A percentile compares a stretch with the other conserved stretches of the same genome.
phyloP scores from a whole-genome alignment of 768 basidiomycete genomes.

The Boletus pseudo-olivaceus region DNA sequence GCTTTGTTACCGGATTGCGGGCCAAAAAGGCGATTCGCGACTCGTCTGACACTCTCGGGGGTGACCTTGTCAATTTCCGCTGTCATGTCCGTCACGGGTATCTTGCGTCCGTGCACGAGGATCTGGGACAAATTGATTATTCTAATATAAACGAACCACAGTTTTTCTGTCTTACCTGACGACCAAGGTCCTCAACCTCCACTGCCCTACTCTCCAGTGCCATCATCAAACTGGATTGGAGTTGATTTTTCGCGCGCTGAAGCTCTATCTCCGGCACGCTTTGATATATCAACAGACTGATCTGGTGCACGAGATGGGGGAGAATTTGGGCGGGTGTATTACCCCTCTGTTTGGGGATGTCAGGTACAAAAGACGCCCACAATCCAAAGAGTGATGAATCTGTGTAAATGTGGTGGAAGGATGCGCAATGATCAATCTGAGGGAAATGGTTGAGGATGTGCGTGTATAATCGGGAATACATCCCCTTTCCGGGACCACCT shows the following conservation, averaged over 20 bases:
- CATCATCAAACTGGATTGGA: slow-evolving; percentile 92
- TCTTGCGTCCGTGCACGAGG: slow-evolving; percentile 81
- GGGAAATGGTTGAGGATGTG: slow-evolving; percentile 94
- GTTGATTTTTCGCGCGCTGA: slow-evolving; percentile 88
- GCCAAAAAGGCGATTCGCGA: slow-evolving; percentile 74
- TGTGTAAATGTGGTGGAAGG: slow-evolving; percentile 96
- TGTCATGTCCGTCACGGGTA: slow-evolving; percentile 89
- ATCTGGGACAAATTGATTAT: slow-evolving; percentile 42
- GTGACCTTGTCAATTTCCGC: slow-evolving; percentile 78
- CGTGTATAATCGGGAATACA: slow-evolving; percentile 97
- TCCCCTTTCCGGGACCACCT: slow-evolving; percentile 97
- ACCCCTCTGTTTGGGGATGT: slow-evolving; percentile 49
- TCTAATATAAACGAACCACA: neutral
- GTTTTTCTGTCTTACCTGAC: slow-evolving; percentile 56
- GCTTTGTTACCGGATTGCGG: slow-evolving; percentile 58
- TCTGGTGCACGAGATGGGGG: slow-evolving; percentile 83
- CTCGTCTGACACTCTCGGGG: slow-evolving; percentile 64
- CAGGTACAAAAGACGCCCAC: slow-evolving; percentile 79
- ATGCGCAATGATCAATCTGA: slow-evolving; percentile 90
- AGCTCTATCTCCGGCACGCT: slow-evolving; percentile 68
- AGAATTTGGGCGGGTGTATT: slow-evolving; percentile 71
- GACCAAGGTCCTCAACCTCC: slow-evolving; percentile 85
- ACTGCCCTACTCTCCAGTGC: slow-evolving; percentile 83
- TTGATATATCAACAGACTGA: slow-evolving; percentile 75
- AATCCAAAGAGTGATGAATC: slow-evolving; percentile 93